Percentiles rank a stretch among this genome's conserved stretches.
Evolutionary conservation across 805 yeast species (phyloP).

Genomic region (Ogataea neopini): DNA sequence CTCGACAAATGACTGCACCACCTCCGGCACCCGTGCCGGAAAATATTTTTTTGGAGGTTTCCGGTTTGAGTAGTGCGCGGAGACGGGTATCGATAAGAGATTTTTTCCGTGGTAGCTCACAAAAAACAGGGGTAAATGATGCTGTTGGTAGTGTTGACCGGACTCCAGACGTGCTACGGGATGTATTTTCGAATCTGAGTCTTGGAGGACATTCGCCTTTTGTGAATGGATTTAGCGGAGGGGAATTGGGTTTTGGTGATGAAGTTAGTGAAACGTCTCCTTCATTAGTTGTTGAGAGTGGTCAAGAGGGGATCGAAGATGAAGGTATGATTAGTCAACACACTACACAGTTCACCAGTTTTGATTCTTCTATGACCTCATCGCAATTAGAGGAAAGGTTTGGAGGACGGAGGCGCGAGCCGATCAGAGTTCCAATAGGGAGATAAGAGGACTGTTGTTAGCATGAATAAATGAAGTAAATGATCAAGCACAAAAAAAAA

Average conservation of each 20-base stretch:
- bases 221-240: not conserved
- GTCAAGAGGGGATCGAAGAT: not conserved
- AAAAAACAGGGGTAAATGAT: not conserved
- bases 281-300: slow-evolving; percentile 3
- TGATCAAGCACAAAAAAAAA: not conserved
- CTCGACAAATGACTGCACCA: not conserved
- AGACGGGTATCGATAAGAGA: slow-evolving; percentile 13
- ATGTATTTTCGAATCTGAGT: not conserved
- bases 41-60: slow-evolving; percentile 5
- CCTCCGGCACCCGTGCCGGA: not conserved
- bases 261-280: slow-evolving; percentile 4
- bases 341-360: slow-evolving; percentile 1
- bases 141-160: not conserved
- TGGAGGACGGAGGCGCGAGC: not conserved
- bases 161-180: not conserved
- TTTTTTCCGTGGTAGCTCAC: slow-evolving; percentile 3
- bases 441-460: not conserved
- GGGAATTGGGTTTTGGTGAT: not conserved
- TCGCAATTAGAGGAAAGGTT: slow-evolving; percentile 5
- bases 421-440: not conserved
- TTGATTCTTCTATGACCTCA: slow-evolving; percentile 1
- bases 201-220: not conserved
- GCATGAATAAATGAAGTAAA: not conserved
- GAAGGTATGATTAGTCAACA: not conserved
- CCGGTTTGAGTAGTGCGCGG: slow-evolving; percentile 4